phyloP scores from a whole-genome alignment of 2,329 filamentous ascomycete genomes.

The Thermothelomyces thermophilus region DNA sequence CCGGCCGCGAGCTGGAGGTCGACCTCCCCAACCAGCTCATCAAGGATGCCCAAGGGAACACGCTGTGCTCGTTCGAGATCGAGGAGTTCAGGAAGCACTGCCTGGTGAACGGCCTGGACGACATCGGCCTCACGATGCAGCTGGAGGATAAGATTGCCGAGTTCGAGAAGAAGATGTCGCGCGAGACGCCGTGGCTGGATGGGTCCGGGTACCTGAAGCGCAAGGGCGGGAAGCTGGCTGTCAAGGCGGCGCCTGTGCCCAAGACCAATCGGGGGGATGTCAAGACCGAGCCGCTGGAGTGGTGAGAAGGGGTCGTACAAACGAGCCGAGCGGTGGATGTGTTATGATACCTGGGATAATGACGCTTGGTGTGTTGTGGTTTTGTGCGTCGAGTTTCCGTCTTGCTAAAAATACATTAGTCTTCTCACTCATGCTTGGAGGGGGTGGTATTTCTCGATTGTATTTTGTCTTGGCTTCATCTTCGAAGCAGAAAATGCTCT shows the following conservation, averaged over 20 bases:
- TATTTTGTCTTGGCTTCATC: not conserved
- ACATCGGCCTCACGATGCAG: constrained; percentile 92
- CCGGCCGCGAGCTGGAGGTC: constrained; percentile 78
- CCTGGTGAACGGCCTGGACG: constrained; percentile 85
- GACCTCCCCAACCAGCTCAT: constrained; percentile 82
- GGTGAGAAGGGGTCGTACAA: constrained; percentile 30
- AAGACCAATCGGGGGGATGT: constrained; percentile 84
- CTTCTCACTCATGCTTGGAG: no score
- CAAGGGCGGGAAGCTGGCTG: constrained; percentile 49
- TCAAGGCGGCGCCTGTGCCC: constrained; percentile 63
- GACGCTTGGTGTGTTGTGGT: not conserved
- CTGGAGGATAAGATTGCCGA: constrained; percentile 79
- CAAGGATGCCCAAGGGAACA: constrained; percentile 65
- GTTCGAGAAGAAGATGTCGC: constrained; percentile 72
- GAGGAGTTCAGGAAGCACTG: constrained; percentile 95
- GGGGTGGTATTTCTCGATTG: not conserved
- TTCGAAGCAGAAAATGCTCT: no score
- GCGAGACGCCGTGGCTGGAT: constrained; percentile 84
- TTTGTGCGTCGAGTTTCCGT: not conserved
- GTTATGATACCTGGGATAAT: constrained; percentile 13
- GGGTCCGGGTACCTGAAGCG: constrained; percentile 72
- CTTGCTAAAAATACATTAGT: no score
- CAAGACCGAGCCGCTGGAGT: constrained; percentile 80
- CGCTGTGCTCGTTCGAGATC: constrained; percentile 74
- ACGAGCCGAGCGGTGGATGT: not conserved